A percentile compares a stretch with the other conserved stretches of the same genome.
phyloP scores from a whole-genome alignment of 2,329 filamentous ascomycete genomes.

The Thermochaetoides dissita region DNA sequence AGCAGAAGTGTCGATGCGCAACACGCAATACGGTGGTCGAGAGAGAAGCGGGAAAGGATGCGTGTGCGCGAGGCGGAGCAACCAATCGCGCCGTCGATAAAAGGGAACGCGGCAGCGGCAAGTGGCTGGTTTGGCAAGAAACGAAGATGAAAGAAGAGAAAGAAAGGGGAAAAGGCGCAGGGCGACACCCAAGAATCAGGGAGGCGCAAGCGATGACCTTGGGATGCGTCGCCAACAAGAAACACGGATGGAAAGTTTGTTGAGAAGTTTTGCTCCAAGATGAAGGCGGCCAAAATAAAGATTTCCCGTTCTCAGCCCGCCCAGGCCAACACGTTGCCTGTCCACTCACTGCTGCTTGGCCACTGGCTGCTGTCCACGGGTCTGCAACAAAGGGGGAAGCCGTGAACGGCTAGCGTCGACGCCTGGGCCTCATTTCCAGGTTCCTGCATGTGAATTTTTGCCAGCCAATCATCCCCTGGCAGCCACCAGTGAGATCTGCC shows the following conservation, averaged over 20 bases:
- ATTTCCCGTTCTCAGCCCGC: not conserved
- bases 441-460: constrained; percentile 18
- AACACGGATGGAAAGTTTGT: too few relatives aligned
- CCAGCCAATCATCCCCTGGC: constrained; percentile 13
- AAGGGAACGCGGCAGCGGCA: too few relatives aligned
- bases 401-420: not conserved
- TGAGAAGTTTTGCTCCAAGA: not conserved
- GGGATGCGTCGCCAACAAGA: not conserved
- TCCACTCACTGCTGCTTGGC: too few relatives aligned
- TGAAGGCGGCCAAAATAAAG: not conserved
- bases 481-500: constrained; percentile 3
- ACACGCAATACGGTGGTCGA: too few relatives aligned
- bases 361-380: too few relatives aligned
- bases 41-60: too few relatives aligned
- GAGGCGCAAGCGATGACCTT: not conserved
- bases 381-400: not conserved
- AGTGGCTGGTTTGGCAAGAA: not conserved
- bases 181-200: not conserved
- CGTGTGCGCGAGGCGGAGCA: too few relatives aligned
- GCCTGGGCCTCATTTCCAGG: constrained; percentile 15
- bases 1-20: too few relatives aligned
- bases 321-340: too few relatives aligned
- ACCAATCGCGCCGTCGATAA: too few relatives aligned
- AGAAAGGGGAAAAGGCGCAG: not conserved
- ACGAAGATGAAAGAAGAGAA: not conserved